These are phyloP conservation scores for Acanthamoeba triangularis DNA, from an alignment of 208 protist genomes.

Conservation along the genomic window DNA sequence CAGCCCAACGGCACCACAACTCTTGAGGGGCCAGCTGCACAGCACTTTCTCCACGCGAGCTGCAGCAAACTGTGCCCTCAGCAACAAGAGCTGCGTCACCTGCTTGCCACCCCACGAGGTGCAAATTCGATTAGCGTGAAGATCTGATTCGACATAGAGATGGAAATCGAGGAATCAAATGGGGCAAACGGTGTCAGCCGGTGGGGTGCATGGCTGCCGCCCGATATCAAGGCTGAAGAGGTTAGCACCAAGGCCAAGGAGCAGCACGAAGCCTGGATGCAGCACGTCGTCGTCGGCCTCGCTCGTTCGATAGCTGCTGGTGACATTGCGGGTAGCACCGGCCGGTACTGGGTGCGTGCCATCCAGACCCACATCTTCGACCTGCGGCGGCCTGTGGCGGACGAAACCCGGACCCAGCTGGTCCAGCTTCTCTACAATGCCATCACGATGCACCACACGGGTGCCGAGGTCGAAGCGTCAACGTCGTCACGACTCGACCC, in stretches of 20 bases:
- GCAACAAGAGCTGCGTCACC: too few relatives aligned
- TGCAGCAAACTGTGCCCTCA: too few relatives aligned
- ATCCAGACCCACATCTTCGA: conserved; percentile 35
- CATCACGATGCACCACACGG: not conserved
- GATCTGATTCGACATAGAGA: not conserved
- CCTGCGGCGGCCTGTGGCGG: not conserved
- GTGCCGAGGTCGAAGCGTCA: too few relatives aligned
- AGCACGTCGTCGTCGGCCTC: not conserved
- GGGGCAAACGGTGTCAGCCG: not conserved
- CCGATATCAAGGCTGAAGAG: not conserved
- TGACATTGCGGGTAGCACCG: not conserved
- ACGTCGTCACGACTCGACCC: not conserved
- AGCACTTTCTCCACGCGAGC: too few relatives aligned
- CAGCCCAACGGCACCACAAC: too few relatives aligned
- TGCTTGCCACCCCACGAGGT: too few relatives aligned
- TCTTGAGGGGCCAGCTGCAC: too few relatives aligned
- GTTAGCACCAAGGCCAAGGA: not conserved
- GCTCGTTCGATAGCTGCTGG: not conserved
- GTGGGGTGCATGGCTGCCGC: conserved; percentile 17
- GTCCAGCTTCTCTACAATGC: conserved; percentile 17
- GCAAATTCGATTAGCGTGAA: too few relatives aligned
- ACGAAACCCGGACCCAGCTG: not conserved
- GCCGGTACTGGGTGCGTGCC: conserved; percentile 13
- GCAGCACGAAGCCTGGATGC: conserved; percentile 20
- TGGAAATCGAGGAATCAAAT: not conserved